Percentiles rank a stretch among this genome's conserved stretches.
Conservation (phyloP, 371 early-diverging fungal genomes). For the Neoconidiobolus thromboides region DNA sequence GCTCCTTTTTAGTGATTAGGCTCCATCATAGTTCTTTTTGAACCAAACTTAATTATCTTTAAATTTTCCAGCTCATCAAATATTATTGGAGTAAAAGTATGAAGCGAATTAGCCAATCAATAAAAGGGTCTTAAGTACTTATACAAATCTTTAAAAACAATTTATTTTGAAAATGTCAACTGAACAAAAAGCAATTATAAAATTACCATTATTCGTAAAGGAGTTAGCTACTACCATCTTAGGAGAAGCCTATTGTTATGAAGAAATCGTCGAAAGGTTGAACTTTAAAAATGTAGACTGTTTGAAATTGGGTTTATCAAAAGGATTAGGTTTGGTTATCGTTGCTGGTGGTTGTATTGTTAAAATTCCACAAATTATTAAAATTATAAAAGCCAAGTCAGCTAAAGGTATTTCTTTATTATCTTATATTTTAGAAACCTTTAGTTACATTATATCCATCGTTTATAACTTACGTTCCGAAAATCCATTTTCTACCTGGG, state of each 20-base stretch:
- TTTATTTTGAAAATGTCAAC: too few relatives aligned
- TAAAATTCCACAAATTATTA: conserved; percentile 90
- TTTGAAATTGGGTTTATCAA: conserved; percentile 62
- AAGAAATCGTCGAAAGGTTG: conserved; percentile 38
- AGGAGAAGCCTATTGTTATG: conserved; percentile 49
- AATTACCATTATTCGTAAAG: conserved; percentile 23
- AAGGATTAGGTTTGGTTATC: conserved; percentile 80
- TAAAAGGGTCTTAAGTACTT: too few relatives aligned
- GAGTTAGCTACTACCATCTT: conserved; percentile 30
- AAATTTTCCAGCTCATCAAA: too few relatives aligned
- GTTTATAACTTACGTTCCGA: conserved; percentile 63
- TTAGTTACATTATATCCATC: conserved; percentile 50
- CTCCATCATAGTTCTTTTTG: too few relatives aligned
- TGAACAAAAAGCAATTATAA: conserved; percentile 9
- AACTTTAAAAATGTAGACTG: conserved; percentile 46
- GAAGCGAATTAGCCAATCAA: too few relatives aligned
- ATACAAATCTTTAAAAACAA: too few relatives aligned
- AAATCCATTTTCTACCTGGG: conserved; percentile 85
- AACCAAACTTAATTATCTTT: too few relatives aligned
- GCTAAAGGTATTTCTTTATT: conserved; percentile 61
- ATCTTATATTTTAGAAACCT: conserved; percentile 66
- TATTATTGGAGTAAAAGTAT: too few relatives aligned
- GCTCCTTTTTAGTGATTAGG: too few relatives aligned
- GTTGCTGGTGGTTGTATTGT: conserved; percentile 74
- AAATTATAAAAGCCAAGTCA: conserved; percentile 52